Base-by-base conservation (phyloP, 2,329 filamentous ascomycete species). In the Fusarium sublunatum region DNA sequence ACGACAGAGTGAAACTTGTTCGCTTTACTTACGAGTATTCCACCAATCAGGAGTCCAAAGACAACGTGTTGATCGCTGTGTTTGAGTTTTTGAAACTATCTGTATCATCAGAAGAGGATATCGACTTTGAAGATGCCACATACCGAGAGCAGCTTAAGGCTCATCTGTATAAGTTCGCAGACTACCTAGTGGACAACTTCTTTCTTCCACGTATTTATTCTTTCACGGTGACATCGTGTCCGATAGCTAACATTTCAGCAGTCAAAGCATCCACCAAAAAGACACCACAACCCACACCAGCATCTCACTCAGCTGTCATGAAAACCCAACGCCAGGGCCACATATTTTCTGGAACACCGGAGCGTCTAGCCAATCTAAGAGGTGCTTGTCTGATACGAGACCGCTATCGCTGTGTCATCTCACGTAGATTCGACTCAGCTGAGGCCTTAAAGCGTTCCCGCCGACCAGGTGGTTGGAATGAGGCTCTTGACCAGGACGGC, bases 401-500 rank as follows among this genome's bases (percentile, higher is more conserved):
- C 15, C 56, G 56, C 11, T 22, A 60, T 52, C 56, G 56, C 19
- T 60, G 47, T 38, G 42, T 60, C 1, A 55, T 60, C 7, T 60
- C 56, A 29, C 56, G 51, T n/a, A 40, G n/a, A 13, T 60, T 60
- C 12, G 56, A 55, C 22, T 3, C 31, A 10, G 26, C 10, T 19
- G 32, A 60, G n/a, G 56, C 46, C 5, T 12, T 60, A 4, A 40
- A 44, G 22, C 56, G 56, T 7, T 24, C 29, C 12, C 7, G 28
- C n/a, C 24, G 15, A 28, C 32, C n/a, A 41, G 32, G 26, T 40
- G 53, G 11, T 4, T 22, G 43, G 6, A 38, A 5, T 13, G 13
- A 38, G 11, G 38, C 55, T 26, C 7, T 5, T 12, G 49, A 53
- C 12, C 31, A 53, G 13, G 50, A 55, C 35, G 56, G 47, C 29